phyloP scores from a whole-genome alignment of 108 stramenopile species.

The Phaeodactylum tricornutum region DNA sequence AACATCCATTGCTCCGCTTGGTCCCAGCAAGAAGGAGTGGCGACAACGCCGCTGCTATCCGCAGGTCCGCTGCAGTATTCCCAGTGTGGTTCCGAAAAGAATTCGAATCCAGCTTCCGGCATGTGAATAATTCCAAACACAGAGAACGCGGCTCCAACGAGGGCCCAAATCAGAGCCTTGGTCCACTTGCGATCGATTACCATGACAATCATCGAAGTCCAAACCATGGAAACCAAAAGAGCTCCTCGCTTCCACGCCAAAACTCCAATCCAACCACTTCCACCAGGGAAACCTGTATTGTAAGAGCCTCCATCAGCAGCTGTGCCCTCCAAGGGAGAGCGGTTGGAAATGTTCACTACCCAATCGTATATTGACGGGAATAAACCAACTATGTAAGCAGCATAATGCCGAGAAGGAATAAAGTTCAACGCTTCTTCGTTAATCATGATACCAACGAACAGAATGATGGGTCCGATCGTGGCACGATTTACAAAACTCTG shows the following conservation, averaged over 20 bases:
- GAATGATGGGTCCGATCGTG: slow-evolving; percentile 39
- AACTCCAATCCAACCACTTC: slow-evolving; percentile 13
- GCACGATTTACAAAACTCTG: slow-evolving; percentile 18
- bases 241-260: slow-evolving; percentile 29
- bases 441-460: slow-evolving; percentile 37
- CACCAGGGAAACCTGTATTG: slow-evolving; percentile 10
- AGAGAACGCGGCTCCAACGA: slow-evolving; percentile 24
- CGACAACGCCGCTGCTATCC: too few species aligned
- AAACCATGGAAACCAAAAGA: slow-evolving; percentile 22
- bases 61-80: too few species aligned
- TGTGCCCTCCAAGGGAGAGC: slow-evolving; percentile 14
- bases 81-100: slow-evolving; percentile 10
- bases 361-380: slow-evolving; percentile 23
- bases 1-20: slow-evolving; percentile 20
- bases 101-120: slow-evolving; percentile 14
- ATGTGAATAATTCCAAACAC: slow-evolving; percentile 35
- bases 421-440: slow-evolving; percentile 18
- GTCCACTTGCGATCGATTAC: slow-evolving; percentile 33
- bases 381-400: slow-evolving; percentile 13
- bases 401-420: slow-evolving; percentile 16
- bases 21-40: slow-evolving; percentile 16
- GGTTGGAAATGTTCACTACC: slow-evolving; percentile 26
- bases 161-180: slow-evolving; percentile 13
- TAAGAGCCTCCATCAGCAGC: background rate
- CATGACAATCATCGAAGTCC: slow-evolving; percentile 29